These are phyloP conservation scores for Pythium aphanidermatum DNA, from an alignment of 352 stramenopile genomes.

Conservation along the genomic window DNA sequence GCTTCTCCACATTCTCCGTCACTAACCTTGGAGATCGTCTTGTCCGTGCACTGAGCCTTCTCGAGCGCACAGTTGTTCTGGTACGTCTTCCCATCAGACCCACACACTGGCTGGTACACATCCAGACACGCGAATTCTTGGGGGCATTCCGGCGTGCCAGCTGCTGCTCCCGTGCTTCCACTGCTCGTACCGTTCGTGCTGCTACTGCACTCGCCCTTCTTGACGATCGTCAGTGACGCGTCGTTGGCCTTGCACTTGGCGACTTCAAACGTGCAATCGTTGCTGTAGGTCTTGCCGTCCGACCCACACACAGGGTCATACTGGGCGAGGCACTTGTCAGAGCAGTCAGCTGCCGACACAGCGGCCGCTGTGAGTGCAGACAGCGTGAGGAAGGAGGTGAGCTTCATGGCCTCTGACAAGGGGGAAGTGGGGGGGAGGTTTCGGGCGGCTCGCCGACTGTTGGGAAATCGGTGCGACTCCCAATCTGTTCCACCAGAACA, in stretches of 20 bases:
- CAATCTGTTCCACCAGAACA: too few relatives aligned
- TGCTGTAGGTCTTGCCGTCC: conserved; percentile 15
- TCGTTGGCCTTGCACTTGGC: conserved; percentile 10
- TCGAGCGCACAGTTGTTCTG: conserved; percentile 43
- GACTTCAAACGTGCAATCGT: conserved; percentile 9
- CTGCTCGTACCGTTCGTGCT: conserved; percentile 47
- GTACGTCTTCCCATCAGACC: conserved; percentile 49
- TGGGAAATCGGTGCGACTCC: too few relatives aligned
- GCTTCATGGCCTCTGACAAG: too few relatives aligned
- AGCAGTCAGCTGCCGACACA: conserved; percentile 2
- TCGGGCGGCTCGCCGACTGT: too few relatives aligned
- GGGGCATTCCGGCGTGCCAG: conserved; percentile 5
- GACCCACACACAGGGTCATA: conserved; percentile 9
- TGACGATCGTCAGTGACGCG: conserved; percentile 4
- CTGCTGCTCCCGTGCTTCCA: conserved; percentile 38
- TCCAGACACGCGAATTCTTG: conserved; percentile 9
- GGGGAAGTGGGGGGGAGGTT: too few relatives aligned
- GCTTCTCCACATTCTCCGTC: conserved; percentile 17
- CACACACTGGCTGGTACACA: conserved; percentile 33
- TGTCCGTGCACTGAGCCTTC: conserved; percentile 27
- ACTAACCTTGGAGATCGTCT: conserved; percentile 17
- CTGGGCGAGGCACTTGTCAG: conserved; percentile 3
- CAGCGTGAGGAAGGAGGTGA: neutral
- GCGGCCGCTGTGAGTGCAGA: neutral
- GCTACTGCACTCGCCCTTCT: conserved; percentile 3